phyloP scores from a whole-genome alignment of 768 basidiomycete genomes.

The Lyophyllum shimeji region DNA sequence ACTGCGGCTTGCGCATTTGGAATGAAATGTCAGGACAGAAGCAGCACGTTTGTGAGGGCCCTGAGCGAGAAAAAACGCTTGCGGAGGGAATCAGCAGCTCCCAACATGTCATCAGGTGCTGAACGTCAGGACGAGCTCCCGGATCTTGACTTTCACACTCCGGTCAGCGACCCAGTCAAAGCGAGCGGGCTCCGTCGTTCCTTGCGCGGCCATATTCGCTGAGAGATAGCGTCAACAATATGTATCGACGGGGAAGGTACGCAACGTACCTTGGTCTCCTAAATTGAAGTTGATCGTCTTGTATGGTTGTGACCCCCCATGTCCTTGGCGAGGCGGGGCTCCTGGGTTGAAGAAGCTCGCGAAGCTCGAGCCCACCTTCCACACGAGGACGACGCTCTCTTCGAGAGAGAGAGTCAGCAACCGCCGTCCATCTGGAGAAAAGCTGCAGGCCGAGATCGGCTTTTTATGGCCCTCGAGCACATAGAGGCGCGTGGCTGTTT shows the following conservation, averaged over 20 bases:
- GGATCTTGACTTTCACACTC: conserved; percentile 79
- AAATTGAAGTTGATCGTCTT: conserved; percentile 87
- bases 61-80: no score
- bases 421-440: conserved; percentile 91
- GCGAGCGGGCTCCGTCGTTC: conserved; percentile 66
- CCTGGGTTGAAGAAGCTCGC: conserved; percentile 90
- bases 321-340: conserved; percentile 87
- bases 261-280: conserved; percentile 71
- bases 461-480: conserved; percentile 91
- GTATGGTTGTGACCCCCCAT: conserved; percentile 79
- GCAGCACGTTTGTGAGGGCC: no score
- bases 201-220: conserved; percentile 47
- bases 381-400: conserved; percentile 82
- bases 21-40: no score
- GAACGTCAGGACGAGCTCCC: conserved; percentile 83
- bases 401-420: conserved; percentile 86
- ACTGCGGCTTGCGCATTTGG: no score
- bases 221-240: background rate
- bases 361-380: conserved; percentile 94
- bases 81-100: background rate
- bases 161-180: conserved; percentile 88
- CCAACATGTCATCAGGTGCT: conserved; percentile 45
- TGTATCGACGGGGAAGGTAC: background rate
- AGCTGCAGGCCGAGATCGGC: conserved; percentile 79
- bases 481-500: conserved; percentile 92